Evolutionary conservation across 148 eudicot species (phyloP).

Genomic region (Vaccinium vitisidaea): DNA sequence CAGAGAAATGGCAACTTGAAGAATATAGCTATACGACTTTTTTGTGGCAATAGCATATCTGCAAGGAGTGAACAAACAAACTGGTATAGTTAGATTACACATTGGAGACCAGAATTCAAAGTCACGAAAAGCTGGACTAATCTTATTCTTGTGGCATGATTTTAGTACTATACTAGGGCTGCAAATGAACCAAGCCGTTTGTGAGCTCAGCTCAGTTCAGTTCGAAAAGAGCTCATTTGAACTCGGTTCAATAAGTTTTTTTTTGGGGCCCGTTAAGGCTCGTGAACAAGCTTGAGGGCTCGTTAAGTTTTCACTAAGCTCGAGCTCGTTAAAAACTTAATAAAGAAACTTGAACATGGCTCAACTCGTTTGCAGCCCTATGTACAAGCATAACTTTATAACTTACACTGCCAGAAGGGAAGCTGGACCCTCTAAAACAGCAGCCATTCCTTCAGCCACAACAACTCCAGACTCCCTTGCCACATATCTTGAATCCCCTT

Average conservation of each 20-base stretch:
- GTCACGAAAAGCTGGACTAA: not conserved
- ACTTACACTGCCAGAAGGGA: slow-evolving; percentile 82
- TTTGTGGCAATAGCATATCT: slow-evolving; percentile 79
- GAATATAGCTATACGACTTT: slow-evolving; percentile 71
- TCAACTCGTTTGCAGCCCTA: too few species aligned
- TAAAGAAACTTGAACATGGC: too few species aligned
- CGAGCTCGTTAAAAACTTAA: too few species aligned
- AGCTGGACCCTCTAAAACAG: slow-evolving; percentile 82
- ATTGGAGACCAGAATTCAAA: not conserved
- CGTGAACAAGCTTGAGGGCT: too few species aligned
- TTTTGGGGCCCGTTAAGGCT: too few species aligned
- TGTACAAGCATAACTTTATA: not conserved
- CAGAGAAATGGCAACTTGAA: slow-evolving; percentile 66
- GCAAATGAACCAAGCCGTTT: too few species aligned
- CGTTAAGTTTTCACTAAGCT: too few species aligned
- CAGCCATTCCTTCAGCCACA: slow-evolving; percentile 72
- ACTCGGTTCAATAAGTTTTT: too few species aligned
- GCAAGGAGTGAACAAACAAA: slow-evolving; percentile 24
- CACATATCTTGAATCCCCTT: slow-evolving; percentile 92
- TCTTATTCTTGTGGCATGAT: not conserved
- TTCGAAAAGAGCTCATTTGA: too few species aligned
- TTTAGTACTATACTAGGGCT: not conserved
- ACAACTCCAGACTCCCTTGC: slow-evolving; percentile 65
- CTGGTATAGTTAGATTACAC: not conserved
- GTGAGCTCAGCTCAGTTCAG: too few species aligned